These are phyloP conservation scores for Pseudogymnoascus sp. DNA, from an alignment of 2,329 filamentous ascomycete species.

Conservation along the genomic window DNA sequence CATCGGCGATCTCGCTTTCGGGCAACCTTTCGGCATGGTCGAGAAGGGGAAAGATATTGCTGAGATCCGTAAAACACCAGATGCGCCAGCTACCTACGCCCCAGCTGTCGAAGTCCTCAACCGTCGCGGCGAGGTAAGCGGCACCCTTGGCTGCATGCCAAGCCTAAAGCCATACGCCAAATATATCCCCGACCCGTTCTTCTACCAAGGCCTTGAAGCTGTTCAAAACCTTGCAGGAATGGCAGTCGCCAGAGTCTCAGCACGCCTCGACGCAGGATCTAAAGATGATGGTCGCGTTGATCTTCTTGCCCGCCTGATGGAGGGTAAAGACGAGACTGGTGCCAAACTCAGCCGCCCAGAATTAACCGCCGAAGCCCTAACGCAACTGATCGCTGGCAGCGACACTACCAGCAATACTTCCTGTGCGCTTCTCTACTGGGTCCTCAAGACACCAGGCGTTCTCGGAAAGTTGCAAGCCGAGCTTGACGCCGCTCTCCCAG, in stretches of 20 bases:
- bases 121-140: slow-evolving; percentile 77
- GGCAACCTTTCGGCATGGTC: slow-evolving; percentile 78
- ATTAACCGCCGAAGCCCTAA: slow-evolving; percentile 80
- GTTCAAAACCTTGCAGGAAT: slow-evolving; percentile 81
- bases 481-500: slow-evolving; percentile 63
- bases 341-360: slow-evolving; percentile 69
- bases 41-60: slow-evolving; percentile 68
- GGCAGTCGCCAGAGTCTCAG: slow-evolving; percentile 72
- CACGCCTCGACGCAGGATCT: slow-evolving; percentile 64
- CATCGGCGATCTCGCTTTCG: slow-evolving; percentile 58
- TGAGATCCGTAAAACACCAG: slow-evolving; percentile 58
- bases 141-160: slow-evolving; percentile 68
- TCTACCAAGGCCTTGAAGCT: slow-evolving; percentile 64
- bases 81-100: slow-evolving; percentile 58
- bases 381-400: slow-evolving; percentile 74
- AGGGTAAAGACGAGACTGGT: slow-evolving; percentile 75
- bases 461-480: slow-evolving; percentile 66
- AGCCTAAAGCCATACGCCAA: slow-evolving; percentile 70
- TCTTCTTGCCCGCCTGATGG: slow-evolving; percentile 75
- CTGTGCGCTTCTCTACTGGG: slow-evolving; percentile 77
- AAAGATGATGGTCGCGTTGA: slow-evolving; percentile 63
- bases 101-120: slow-evolving; percentile 84
- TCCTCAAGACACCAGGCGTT: slow-evolving; percentile 61
- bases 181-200: slow-evolving; percentile 77
- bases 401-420: slow-evolving; percentile 75